A percentile compares a stretch with the other conserved stretches of the same genome.
These are phyloP conservation scores for Trametes hirsuta DNA, from an alignment of 1,284 basidiomycete genomes.

Conservation along the genomic window DNA sequence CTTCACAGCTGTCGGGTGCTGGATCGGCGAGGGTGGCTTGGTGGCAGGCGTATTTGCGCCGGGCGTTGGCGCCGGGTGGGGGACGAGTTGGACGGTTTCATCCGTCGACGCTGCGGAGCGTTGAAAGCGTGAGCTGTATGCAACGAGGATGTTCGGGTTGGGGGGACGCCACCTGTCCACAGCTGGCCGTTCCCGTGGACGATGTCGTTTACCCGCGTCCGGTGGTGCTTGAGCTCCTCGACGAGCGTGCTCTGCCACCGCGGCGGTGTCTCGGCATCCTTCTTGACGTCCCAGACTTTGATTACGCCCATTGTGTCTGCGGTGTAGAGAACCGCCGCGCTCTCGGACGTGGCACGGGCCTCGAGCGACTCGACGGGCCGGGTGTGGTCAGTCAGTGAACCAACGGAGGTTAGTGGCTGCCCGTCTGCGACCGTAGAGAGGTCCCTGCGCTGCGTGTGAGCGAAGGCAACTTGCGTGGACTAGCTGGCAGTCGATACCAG, in stretches of 20 bases:
- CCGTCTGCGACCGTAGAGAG: conserved; percentile 46
- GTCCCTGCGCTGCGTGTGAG: conserved; percentile 52
- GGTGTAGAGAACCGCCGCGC: conserved; percentile 64
- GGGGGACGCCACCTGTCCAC: conserved; percentile 74
- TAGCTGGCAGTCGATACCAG: conserved; percentile 57
- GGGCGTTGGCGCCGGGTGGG: conserved; percentile 32
- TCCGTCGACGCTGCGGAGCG: conserved; percentile 76
- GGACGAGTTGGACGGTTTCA: conserved; percentile 72
- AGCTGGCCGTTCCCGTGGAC: conserved; percentile 65
- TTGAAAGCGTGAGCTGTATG: neutral
- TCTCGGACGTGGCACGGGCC: conserved; percentile 47
- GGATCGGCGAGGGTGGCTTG: conserved; percentile 54
- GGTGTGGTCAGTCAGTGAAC: conserved; percentile 74
- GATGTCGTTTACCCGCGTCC: conserved; percentile 82
- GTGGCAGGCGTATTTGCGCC: neutral
- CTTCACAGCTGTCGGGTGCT: conserved; percentile 71
- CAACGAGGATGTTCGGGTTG: neutral
- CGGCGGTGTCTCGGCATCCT: conserved; percentile 46
- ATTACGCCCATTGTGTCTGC: conserved; percentile 88
- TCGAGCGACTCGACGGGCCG: conserved; percentile 71
- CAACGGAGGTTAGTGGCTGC: conserved; percentile 54
- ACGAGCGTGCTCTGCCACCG: conserved; percentile 58
- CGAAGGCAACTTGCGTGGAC: neutral
- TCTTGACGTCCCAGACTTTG: conserved; percentile 68
- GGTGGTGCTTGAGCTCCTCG: conserved; percentile 69